phyloP scores from a whole-genome alignment of 2,329 filamentous ascomycete species.

The Fusarium nodosum region DNA sequence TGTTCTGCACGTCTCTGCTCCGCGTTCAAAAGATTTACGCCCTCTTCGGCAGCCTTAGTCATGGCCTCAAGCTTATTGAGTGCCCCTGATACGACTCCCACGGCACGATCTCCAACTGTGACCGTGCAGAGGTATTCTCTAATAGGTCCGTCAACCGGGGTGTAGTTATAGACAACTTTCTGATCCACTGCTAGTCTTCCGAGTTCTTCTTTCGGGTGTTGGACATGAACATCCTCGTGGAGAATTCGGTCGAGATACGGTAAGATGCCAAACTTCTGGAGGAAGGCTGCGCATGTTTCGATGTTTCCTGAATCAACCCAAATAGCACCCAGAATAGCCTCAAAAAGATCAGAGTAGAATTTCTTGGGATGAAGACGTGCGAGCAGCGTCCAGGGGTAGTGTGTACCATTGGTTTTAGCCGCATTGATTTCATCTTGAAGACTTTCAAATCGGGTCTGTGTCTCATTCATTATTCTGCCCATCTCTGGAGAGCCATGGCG shows the following conservation, averaged over 20 bases:
- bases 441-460: conserved; percentile 60
- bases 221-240: conserved; percentile 67
- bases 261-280: conserved; percentile 75
- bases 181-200: conserved; percentile 67
- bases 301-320: conserved; percentile 83
- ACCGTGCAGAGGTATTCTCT: conserved; percentile 62
- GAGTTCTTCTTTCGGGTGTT: conserved; percentile 77
- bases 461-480: conserved; percentile 59
- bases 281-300: conserved; percentile 69
- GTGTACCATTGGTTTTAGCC: conserved; percentile 62
- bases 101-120: conserved; percentile 60
- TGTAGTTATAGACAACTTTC: conserved; percentile 67
- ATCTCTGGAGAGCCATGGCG: conserved; percentile 68
- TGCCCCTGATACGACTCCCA: conserved; percentile 63
- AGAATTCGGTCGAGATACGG: conserved; percentile 73
- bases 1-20: conserved; percentile 24
- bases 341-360: conserved; percentile 86
- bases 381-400: conserved; percentile 84
- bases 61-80: conserved; percentile 66
- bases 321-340: conserved; percentile 83
- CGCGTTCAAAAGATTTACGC: conserved; percentile 56
- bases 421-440: conserved; percentile 64
- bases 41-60: conserved; percentile 68
- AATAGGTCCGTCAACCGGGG: conserved; percentile 41
- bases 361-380: conserved; percentile 76